Evolutionary conservation across 345 rosid genomes (phyloP).

Genomic region (sweet orange (Citrus sinensis)): DVS_A1.0 CM039162.1:1201501-1202000

Average conservation of each 20-base stretch:
- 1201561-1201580: conserved; percentile 86
- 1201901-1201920: conserved; percentile 47
- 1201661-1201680: conserved; percentile 66
- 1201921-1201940: conserved; percentile 31
- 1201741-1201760: conserved; percentile 37
- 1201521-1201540: conserved; percentile 92
- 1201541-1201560: conserved; percentile 87
- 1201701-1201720: conserved; percentile 56
- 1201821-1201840: conserved; percentile 22
- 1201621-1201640: conserved; percentile 36
- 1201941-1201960: conserved; percentile 28
- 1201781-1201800: conserved; percentile 56
- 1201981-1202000: background rate
- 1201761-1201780: conserved; percentile 59
- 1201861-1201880: conserved; percentile 6
- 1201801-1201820: conserved; percentile 21
- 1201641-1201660: conserved; percentile 72
- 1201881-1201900: conserved; percentile 37
- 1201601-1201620: conserved; percentile 65
- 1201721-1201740: conserved; percentile 1
- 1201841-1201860: conserved; percentile 19
- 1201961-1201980: conserved; percentile 7
- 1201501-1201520: conserved; percentile 89
- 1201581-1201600: conserved; percentile 89
- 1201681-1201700: conserved; percentile 85